Conservation (phyloP, 1,139 yeast genomes). For the Hanseniaspora gamundiae region DNA sequence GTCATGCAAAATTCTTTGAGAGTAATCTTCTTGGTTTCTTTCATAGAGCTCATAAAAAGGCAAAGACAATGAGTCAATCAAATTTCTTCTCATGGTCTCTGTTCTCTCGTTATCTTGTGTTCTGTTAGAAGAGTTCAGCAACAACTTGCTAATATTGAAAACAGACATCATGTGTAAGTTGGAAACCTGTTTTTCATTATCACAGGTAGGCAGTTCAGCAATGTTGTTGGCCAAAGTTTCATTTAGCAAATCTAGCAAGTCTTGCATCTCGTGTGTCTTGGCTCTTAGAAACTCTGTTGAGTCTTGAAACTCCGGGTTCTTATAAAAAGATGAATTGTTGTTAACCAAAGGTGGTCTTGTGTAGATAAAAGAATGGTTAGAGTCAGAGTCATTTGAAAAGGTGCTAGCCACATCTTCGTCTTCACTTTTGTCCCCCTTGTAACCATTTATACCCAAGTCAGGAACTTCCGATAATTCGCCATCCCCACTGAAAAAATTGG, state of each 20-base stretch:
- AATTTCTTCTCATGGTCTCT: constrained; percentile 36
- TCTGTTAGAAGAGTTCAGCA: constrained; percentile 24
- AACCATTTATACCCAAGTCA: no score
- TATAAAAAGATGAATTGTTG: not conserved
- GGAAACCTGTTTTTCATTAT: constrained; percentile 23
- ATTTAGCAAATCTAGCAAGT: constrained; percentile 19
- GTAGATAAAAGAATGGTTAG: not conserved
- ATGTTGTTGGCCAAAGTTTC: constrained; percentile 23
- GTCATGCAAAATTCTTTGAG: constrained; percentile 36
- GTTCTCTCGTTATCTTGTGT: constrained; percentile 22
- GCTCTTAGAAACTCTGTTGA: constrained; percentile 11
- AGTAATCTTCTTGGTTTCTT: constrained; percentile 22
- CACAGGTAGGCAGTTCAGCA: constrained; percentile 7
- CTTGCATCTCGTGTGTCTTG: constrained; percentile 17
- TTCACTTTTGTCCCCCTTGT: not conserved
- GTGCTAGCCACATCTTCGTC: not conserved
- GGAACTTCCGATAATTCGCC: not conserved
- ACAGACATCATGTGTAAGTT: constrained; percentile 23
- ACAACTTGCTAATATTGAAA: constrained; percentile 27
- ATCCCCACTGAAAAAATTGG: not conserved
- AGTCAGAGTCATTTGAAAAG: not conserved
- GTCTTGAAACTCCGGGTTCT: not conserved
- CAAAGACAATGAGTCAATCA: constrained; percentile 59
- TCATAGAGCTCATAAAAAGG: constrained; percentile 47
- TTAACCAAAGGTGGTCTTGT: not conserved